A percentile compares a stretch with the other conserved stretches of the same genome.
Conservation (phyloP, 1,284 basidiomycete genomes). For the Polyporus tsugae region DNA sequence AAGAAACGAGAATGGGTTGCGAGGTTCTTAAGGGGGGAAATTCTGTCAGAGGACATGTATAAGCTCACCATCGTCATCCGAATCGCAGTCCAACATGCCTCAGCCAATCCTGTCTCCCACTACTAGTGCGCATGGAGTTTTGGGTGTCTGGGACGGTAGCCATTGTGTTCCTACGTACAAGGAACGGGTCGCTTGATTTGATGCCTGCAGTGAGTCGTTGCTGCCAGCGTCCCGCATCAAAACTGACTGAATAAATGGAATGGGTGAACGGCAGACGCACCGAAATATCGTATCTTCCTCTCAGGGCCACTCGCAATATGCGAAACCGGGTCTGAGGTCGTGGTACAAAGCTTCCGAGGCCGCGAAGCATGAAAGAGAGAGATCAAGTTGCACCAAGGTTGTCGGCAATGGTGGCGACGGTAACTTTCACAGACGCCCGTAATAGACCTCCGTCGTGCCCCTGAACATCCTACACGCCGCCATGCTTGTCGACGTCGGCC, state of each 20-base stretch:
- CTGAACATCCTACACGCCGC: too few relatives aligned
- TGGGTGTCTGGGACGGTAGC: not conserved
- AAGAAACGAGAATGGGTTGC: slow-evolving; percentile 75
- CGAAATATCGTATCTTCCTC: not conserved
- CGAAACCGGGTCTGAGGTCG: not conserved
- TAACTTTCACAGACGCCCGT: too few relatives aligned
- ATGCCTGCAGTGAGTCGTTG: not conserved
- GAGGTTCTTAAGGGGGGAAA: slow-evolving; percentile 36
- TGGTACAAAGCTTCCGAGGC: too few relatives aligned
- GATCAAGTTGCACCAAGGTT: not conserved
- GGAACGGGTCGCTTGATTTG: not conserved
- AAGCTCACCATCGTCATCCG: not conserved
- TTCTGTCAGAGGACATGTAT: slow-evolving; percentile 23
- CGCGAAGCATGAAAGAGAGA: not conserved
- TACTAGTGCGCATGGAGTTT: not conserved
- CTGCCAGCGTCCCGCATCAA: too few relatives aligned
- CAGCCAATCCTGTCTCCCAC: slow-evolving; percentile 14
- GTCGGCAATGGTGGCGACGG: not conserved
- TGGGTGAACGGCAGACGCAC: not conserved
- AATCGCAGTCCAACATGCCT: slow-evolving; percentile 12
- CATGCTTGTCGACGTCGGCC: too few relatives aligned
- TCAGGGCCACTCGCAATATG: not conserved
- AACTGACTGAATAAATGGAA: not conserved
- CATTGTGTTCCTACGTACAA: not conserved
- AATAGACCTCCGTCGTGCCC: too few relatives aligned